Evolutionary conservation across 1,284 basidiomycete genomes (phyloP), one percentile per base, ranked within the genome.

Genomic region (Microbotryomycetes sp.): DNA sequence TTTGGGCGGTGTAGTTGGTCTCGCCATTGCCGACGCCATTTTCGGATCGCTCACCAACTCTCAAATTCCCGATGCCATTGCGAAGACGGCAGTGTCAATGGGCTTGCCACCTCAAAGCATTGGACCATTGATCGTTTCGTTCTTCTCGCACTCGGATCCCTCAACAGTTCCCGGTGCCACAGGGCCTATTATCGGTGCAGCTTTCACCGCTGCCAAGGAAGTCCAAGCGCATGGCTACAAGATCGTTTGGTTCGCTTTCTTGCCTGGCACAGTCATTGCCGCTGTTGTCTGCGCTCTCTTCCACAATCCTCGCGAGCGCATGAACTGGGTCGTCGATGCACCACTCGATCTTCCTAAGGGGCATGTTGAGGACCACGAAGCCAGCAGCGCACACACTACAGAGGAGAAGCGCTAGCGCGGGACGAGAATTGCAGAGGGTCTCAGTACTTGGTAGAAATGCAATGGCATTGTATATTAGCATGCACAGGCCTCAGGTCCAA

Each of bases 311-410:
- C 60, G 50, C 42, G 58, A 63, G 19, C n/a, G 56, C 12, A 63
- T 63, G 58, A 63, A 63, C 49, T 63, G 58, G 58, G 54, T 56
- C 36, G 29, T 55, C 32, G 62, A 56, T 30, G 47, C 50, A 5
- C 51, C 58, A 6, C 49, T 58, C 12, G 36, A 42, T 9, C 19
- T 42, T 9, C 36, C 36, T 12, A 42, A 42, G 36, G 36, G 36
- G 9, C 9, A 9, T 19, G 19, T 42, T 42, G 36, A 42, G 19
- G 36, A 42, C 19, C 36, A 42, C 9, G 36, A 42, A 42, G 36
- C 36, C 12, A 42, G 36, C 36, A 42, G 36, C 19, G 36, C 36
- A 19, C 36, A 42, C 19, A 42, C 36, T 12, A 19, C 9, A 42
- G 36, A 42, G 36, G 19, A 42, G n/a, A n/a, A n/a, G n/a, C n/a